Percentiles rank a stretch among this genome's conserved stretches.
Evolutionary conservation across 2,329 filamentous ascomycete species (phyloP).

Genomic region (Diaporthe sp.): DNA sequence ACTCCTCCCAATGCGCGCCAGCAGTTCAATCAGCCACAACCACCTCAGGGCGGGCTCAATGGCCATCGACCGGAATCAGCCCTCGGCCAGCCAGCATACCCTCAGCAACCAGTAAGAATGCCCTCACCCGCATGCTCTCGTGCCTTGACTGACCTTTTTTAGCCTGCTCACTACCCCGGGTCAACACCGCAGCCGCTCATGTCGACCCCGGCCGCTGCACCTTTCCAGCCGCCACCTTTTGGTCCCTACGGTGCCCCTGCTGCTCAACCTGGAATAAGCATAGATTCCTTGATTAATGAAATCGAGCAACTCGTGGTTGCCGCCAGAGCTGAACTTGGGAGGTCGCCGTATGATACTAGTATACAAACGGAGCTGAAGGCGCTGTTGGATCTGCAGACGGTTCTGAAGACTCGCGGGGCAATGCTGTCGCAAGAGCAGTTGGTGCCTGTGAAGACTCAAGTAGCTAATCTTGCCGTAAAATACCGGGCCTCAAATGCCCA

Average conservation of each 20-base stretch:
- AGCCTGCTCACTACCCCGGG: constrained; percentile 42
- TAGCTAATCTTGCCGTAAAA: constrained; percentile 80
- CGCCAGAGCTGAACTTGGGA: constrained; percentile 80
- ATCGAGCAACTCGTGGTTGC: constrained; percentile 82
- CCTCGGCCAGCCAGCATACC: constrained; percentile 42
- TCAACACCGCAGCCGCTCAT: constrained; percentile 53
- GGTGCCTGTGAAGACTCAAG: constrained; percentile 85
- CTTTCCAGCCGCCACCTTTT: constrained; percentile 57
- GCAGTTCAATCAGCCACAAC: constrained; percentile 48
- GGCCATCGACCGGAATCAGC: constrained; percentile 43
- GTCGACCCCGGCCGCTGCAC: constrained; percentile 51
- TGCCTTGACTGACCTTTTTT: constrained; percentile 39
- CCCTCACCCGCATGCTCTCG: background rate
- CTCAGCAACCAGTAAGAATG: constrained; percentile 40
- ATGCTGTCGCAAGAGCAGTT: constrained; percentile 85
- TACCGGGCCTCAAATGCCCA: constrained; percentile 62
- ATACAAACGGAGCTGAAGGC: constrained; percentile 86
- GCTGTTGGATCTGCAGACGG: constrained; percentile 84
- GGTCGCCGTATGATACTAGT: constrained; percentile 80
- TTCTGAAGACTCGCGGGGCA: constrained; percentile 75
- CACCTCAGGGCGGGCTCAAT: constrained; percentile 53
- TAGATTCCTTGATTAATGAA: constrained; percentile 85
- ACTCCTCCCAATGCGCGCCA: constrained; percentile 73
- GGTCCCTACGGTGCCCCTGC: constrained; percentile 56
- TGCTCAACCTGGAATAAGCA: constrained; percentile 63